Evolutionary conservation across 1,284 basidiomycete species (phyloP).

Genomic region (Vanrija humicola): DNA sequence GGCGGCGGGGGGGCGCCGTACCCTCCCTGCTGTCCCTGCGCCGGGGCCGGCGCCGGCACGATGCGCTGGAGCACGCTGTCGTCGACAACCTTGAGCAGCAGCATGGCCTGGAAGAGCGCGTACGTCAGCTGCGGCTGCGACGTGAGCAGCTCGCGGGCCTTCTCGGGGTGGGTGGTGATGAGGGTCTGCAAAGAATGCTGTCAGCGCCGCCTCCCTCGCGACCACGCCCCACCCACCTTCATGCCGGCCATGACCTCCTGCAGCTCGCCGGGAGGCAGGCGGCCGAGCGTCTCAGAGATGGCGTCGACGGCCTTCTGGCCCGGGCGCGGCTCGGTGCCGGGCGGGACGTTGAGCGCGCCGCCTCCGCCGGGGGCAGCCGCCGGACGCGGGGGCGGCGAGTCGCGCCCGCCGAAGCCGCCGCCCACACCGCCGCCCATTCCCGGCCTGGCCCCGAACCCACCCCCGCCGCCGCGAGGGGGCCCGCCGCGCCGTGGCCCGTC

Average conservation of each 20-base stretch:
- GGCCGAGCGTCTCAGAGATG: constrained; percentile 82
- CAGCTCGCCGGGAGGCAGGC: constrained; percentile 75
- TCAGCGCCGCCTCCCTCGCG: neutral
- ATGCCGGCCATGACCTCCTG: constrained; percentile 96
- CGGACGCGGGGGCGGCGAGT: constrained; percentile 13
- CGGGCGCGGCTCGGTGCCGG: constrained; percentile 69
- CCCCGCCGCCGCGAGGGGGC: constrained; percentile 14
- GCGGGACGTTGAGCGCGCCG: constrained; percentile 53
- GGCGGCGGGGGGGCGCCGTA: constrained; percentile 4
- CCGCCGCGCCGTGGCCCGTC: constrained; percentile 59
- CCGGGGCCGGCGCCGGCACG: constrained; percentile 36
- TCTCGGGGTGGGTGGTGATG: constrained; percentile 83
- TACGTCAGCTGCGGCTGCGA: constrained; percentile 91
- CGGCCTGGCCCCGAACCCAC: constrained; percentile 48
- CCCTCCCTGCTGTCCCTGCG: constrained; percentile 21
- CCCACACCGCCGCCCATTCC: constrained; percentile 54
- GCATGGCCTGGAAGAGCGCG: constrained; percentile 90
- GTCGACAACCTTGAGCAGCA: constrained; percentile 93
- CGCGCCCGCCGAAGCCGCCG: constrained; percentile 50
- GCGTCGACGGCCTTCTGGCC: constrained; percentile 76
- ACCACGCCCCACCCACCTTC: constrained; percentile 66
- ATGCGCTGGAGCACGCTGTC: constrained; percentile 57
- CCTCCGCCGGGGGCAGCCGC: constrained; percentile 30
- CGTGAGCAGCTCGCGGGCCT: constrained; percentile 73
- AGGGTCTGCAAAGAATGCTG: constrained; percentile 52